These are phyloP conservation scores for Emergomyces africanus DNA, from an alignment of 2,329 filamentous ascomycete genomes.

Conservation along the genomic window DNA sequence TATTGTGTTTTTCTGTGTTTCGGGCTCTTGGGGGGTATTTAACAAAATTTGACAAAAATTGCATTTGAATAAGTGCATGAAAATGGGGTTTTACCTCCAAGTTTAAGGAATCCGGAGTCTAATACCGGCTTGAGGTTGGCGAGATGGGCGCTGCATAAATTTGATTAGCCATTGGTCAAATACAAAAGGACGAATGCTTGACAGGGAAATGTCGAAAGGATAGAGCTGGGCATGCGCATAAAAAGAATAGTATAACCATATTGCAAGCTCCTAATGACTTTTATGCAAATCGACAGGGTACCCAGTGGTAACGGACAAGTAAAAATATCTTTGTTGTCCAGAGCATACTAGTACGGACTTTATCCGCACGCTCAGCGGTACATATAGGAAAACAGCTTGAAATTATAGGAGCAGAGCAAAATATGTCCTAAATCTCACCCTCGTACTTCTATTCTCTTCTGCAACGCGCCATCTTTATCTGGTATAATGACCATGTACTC, in stretches of 20 bases:
- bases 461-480: conserved; percentile 48
- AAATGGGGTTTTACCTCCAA: conserved; percentile 45
- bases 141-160: conserved; percentile 39
- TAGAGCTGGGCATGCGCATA: background rate
- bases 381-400: background rate
- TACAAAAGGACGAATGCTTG: background rate
- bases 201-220: background rate
- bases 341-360: background rate
- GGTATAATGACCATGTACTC: conserved; percentile 60
- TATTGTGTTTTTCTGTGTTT: background rate
- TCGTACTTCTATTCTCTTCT: conserved; percentile 45
- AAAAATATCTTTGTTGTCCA: background rate
- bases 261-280: background rate
- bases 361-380: background rate
- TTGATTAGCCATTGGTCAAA: background rate
- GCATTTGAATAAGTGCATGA: background rate
- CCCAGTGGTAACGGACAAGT: background rate
- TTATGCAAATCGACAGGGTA: background rate
- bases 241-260: background rate
- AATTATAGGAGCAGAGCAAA: background rate
- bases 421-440: conserved; percentile 17
- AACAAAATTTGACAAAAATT: background rate
- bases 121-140: conserved; percentile 40
- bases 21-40: background rate
- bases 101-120: conserved; percentile 46